These are phyloP conservation scores for Dryadomyces sulphureus DNA, from an alignment of 2,329 filamentous ascomycete species.

Conservation along the genomic window DNA sequence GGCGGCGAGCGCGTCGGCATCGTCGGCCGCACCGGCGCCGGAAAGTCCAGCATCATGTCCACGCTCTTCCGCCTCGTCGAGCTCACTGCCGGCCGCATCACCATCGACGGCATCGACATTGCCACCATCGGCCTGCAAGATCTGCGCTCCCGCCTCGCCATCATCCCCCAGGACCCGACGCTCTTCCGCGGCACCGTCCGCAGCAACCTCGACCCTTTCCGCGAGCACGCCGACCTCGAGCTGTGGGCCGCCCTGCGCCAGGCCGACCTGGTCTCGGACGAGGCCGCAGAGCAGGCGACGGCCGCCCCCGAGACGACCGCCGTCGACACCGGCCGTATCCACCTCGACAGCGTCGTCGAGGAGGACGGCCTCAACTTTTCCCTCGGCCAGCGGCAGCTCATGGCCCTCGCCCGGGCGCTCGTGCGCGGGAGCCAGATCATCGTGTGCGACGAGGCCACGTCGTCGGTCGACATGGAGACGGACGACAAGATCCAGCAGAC, in stretches of 20 bases:
- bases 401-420: conserved; percentile 83
- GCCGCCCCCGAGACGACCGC: not conserved
- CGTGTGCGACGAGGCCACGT: conserved; percentile 92
- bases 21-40: conserved; percentile 68
- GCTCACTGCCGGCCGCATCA: conserved; percentile 45
- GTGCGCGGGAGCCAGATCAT: conserved; percentile 84
- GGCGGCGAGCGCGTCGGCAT: conserved; percentile 71
- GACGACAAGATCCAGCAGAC: conserved; percentile 90
- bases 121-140: conserved; percentile 60
- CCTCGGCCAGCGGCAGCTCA: conserved; percentile 84
- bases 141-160: conserved; percentile 59
- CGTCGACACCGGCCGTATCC: conserved; percentile 42
- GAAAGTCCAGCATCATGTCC: conserved; percentile 74
- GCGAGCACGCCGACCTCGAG: conserved; percentile 61
- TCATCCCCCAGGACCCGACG: conserved; percentile 75
- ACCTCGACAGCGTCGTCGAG: conserved; percentile 74
- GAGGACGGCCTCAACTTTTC: conserved; percentile 96
- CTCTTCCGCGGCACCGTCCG: conserved; percentile 70
- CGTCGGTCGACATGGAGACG: conserved; percentile 87
- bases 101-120: conserved; percentile 54
- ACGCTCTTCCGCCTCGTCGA: conserved; percentile 66
- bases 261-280: conserved; percentile 48
- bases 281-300: conserved; percentile 18
- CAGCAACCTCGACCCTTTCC: conserved; percentile 68
- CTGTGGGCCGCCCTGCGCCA: conserved; percentile 68